Conservation (phyloP, 2,329 filamentous ascomycete species). For the Botryotinia narcissicola region DNA sequence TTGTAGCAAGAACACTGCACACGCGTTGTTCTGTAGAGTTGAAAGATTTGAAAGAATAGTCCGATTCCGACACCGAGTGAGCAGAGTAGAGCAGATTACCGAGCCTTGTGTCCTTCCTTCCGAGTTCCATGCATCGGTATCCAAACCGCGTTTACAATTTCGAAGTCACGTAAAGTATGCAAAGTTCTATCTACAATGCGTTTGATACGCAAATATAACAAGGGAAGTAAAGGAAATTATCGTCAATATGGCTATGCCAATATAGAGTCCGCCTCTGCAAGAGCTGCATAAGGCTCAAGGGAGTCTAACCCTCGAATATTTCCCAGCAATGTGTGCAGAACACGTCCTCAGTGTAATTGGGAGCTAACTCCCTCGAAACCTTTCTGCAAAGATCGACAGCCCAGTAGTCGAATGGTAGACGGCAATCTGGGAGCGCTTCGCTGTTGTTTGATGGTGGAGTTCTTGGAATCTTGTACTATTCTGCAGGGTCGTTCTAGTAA, state of each 20-base stretch:
- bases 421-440: neutral
- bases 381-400: neutral
- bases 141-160: constrained; percentile 21
- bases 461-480: neutral
- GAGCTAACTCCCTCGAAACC: neutral
- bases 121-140: constrained; percentile 15
- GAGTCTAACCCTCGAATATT: constrained; percentile 13
- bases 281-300: constrained; percentile 1
- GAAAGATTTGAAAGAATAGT: constrained; percentile 12
- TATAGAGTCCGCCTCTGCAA: neutral
- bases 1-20: neutral
- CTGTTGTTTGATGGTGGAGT: neutral
- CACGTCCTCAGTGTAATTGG: neutral
- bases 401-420: neutral
- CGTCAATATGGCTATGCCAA: neutral
- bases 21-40: constrained; percentile 12
- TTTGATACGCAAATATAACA: constrained; percentile 17
- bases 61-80: constrained; percentile 8
- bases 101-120: constrained; percentile 17
- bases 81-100: constrained; percentile 13
- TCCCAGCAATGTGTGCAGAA: neutral
- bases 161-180: constrained; percentile 19
- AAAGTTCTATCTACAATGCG: constrained; percentile 22
- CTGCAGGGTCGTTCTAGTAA: neutral
- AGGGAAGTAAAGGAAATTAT: constrained; percentile 4